Percentiles rank a stretch among this genome's conserved stretches.
These are phyloP conservation scores for Candida corydali DNA, from an alignment of 805 yeast species.

Conservation along the genomic window DNA sequence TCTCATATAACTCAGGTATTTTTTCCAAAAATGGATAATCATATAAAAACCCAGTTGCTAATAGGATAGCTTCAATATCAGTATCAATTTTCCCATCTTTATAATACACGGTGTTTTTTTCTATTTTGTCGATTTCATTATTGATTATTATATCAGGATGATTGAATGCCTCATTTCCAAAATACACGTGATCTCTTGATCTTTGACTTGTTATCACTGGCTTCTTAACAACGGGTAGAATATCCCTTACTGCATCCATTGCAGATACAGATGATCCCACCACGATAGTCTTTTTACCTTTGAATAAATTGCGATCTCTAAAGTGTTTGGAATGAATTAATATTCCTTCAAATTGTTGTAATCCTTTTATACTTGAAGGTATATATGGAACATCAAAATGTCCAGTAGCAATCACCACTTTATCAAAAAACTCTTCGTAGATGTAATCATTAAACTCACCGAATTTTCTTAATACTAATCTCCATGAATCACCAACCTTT, in stretches of 20 bases:
- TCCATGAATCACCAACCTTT: constrained; percentile 16
- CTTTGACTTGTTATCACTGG: constrained; percentile 12
- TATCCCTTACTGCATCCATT: constrained; percentile 42
- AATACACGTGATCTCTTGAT: constrained; percentile 11
- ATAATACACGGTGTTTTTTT: constrained; percentile 18
- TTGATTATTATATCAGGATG: constrained; percentile 5
- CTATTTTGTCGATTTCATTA: constrained; percentile 10
- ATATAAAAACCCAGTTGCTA: constrained; percentile 36
- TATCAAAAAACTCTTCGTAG: constrained; percentile 34
- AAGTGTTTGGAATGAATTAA: constrained; percentile 45
- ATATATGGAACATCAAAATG: constrained; percentile 46
- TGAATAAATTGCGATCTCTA: constrained; percentile 26
- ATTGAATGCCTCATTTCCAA: constrained; percentile 11
- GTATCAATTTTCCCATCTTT: constrained; percentile 21
- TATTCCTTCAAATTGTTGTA: constrained; percentile 28
- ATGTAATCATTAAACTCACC: constrained; percentile 19
- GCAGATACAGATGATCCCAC: constrained; percentile 64
- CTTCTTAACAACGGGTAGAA: constrained; percentile 14
- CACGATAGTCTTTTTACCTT: constrained; percentile 30
- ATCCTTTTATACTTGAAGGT: constrained; percentile 38
- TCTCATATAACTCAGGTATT: constrained; percentile 27
- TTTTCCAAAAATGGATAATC: constrained; percentile 29
- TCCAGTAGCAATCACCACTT: constrained; percentile 43
- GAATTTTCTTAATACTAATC: constrained; percentile 18
- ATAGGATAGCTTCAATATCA: constrained; percentile 24